phyloP scores from a whole-genome alignment of 352 stramenopile species.

The Phytophthora pisi region DNA sequence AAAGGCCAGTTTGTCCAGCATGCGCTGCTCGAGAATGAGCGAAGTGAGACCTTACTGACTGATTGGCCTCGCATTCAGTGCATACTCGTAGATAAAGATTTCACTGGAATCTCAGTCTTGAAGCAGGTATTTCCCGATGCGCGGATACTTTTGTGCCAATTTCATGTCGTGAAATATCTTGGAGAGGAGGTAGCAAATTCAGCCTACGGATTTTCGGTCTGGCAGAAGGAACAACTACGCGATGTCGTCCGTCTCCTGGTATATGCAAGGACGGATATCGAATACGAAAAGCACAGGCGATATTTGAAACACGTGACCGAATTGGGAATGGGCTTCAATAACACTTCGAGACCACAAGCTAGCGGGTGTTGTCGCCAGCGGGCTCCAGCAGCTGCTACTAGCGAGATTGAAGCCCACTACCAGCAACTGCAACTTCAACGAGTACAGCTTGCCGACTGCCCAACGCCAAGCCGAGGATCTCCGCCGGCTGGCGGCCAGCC shows the following conservation, averaged over 20 bases:
- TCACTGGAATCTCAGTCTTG: constrained; percentile 24
- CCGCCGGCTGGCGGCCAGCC: too few relatives aligned
- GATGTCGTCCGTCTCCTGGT: neutral
- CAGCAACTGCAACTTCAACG: constrained; percentile 5
- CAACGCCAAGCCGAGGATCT: too few relatives aligned
- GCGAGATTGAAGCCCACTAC: too few relatives aligned
- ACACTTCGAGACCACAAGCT: too few relatives aligned
- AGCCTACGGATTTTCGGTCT: constrained; percentile 15
- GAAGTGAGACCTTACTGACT: neutral
- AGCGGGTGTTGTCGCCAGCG: too few relatives aligned
- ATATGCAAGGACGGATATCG: constrained; percentile 8
- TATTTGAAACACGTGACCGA: too few relatives aligned
- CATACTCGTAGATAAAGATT: constrained; percentile 34
- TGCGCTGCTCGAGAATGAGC: constrained; percentile 3
- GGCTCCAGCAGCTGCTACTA: too few relatives aligned
- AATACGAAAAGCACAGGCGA: neutral
- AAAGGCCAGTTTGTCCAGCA: constrained; percentile 14
- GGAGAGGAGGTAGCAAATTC: constrained; percentile 12
- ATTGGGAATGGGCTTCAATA: too few relatives aligned
- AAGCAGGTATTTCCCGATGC: constrained; percentile 14
- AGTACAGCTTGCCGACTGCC: neutral
- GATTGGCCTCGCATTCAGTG: constrained; percentile 12
- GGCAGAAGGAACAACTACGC: constrained; percentile 17
- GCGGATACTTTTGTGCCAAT: constrained; percentile 33
- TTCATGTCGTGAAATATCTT: constrained; percentile 34